A percentile compares a stretch with the other conserved stretches of the same genome.
phyloP scores from a whole-genome alignment of 306 rosid genomes.

The Gillenia trifoliata region DNA sequence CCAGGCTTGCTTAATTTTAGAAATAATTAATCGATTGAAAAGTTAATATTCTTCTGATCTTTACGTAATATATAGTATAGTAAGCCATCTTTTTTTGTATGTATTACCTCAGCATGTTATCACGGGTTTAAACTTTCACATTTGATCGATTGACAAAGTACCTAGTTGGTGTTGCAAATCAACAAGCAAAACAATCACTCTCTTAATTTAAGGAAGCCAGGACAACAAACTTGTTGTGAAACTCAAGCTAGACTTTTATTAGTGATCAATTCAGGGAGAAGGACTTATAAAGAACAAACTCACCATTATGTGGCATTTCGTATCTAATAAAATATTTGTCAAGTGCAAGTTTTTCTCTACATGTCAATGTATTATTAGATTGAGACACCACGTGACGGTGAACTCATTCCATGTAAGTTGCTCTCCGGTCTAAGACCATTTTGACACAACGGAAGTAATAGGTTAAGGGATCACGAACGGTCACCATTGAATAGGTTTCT shows the following conservation, averaged over 20 bases:
- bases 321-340: too few relatives aligned
- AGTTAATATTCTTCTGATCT: not conserved
- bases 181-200: slow-evolving; percentile 2
- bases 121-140: not conserved
- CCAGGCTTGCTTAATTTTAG: not conserved
- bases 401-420: too few relatives aligned
- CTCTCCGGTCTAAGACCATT: too few relatives aligned
- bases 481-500: too few relatives aligned
- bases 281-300: too few relatives aligned
- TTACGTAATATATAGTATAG: not conserved
- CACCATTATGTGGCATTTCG: too few relatives aligned
- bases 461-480: too few relatives aligned
- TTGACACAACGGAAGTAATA: too few relatives aligned
- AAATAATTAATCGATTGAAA: not conserved
- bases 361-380: too few relatives aligned
- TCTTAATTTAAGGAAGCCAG: not conserved
- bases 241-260: not conserved
- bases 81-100: not conserved
- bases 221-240: not conserved
- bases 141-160: slow-evolving; percentile 4
- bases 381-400: too few relatives aligned
- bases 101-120: slow-evolving; percentile 6
- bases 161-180: not conserved
- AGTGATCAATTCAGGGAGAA: not conserved
- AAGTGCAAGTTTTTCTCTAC: too few relatives aligned